These are phyloP conservation scores for Chaetomidium leptoderma DNA, from an alignment of 495 filamentous ascomycete genomes.

Conservation along the genomic window DNA sequence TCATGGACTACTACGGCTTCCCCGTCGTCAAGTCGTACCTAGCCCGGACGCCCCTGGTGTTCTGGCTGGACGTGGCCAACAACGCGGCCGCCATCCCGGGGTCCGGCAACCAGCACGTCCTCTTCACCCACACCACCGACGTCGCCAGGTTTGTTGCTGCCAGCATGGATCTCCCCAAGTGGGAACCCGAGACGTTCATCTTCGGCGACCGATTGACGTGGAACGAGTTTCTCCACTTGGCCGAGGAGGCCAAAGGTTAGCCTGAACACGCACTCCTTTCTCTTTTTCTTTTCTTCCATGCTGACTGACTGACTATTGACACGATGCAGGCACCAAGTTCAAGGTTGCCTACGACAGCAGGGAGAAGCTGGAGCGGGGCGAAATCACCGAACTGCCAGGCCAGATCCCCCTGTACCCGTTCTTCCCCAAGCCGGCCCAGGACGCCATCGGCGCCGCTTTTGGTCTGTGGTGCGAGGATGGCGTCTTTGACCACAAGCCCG, in stretches of 20 bases:
- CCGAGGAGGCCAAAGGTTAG: slow-evolving; percentile 46
- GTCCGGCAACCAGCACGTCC: slow-evolving; percentile 43
- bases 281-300: not conserved
- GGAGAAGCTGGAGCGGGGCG: slow-evolving; percentile 43
- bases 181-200: slow-evolving; percentile 43
- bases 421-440: slow-evolving; percentile 36
- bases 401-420: slow-evolving; percentile 32
- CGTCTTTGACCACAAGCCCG: slow-evolving; percentile 26
- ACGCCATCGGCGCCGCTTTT: slow-evolving; percentile 33
- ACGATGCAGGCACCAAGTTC: slow-evolving; percentile 36
- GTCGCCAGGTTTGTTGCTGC: slow-evolving; percentile 49
- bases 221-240: slow-evolving; percentile 44
- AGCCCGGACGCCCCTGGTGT: slow-evolving; percentile 37
- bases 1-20: slow-evolving; percentile 55
- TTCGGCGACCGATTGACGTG: slow-evolving; percentile 48
- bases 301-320: not conserved
- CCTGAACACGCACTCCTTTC: not conserved
- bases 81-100: slow-evolving; percentile 51
- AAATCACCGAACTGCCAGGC: slow-evolving; percentile 45
- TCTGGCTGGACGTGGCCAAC: slow-evolving; percentile 40
- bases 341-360: slow-evolving; percentile 46
- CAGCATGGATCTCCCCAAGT: slow-evolving; percentile 42
- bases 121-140: slow-evolving; percentile 53
- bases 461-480: slow-evolving; percentile 30
- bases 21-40: slow-evolving; percentile 43